Base-by-base conservation (phyloP, 768 basidiomycete genomes). In the Boletus coccyginus region DNA sequence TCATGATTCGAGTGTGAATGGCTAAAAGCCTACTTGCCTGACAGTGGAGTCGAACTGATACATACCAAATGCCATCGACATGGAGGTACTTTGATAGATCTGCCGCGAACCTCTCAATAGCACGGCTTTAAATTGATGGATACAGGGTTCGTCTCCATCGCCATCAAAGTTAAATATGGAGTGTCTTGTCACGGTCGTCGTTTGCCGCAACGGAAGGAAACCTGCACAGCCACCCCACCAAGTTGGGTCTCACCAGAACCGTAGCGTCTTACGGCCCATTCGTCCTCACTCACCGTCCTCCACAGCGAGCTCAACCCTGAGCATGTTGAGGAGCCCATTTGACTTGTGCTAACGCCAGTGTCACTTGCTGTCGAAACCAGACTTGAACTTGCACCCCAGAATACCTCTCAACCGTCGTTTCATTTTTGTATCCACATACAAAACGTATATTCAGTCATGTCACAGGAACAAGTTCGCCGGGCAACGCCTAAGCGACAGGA, bases 401-500 rank as follows among this genome's bases (percentile, higher is more conserved):
- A 31, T 31, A 46, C 21, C 43, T 39, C n/a, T 19, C 4, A 48
- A 43, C 7, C 48, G 1, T 36, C 27, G 27, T 53, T 53, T 44
- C 47, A 38, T 6, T 57, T 61, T 50, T 40, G n/a, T 45, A 36
- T 39, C 45, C 50, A 12, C 48, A 12, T 13, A 38, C 48, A 36
- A 12, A n/a, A 50, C 46, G 33, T 36, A 46, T 45, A 53, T 63
- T 44, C 46, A 24, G 24, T 33, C 56, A 71, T 71, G 70, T 60
- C 69, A 53, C 70, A 71, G 56, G 70, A 72, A 53, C 65, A 64
- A 31, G 58, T 46, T 38, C 59, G 19, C 50, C 54, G 57, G 42
- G 43, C 53, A 38, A 31, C 60, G 38, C 58, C 64, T 58, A 74
- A 70, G 46, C 75, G 78, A 53, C 77, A 80, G 62, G 89, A 90